These are phyloP conservation scores for Solanum neorickii DNA, from an alignment of 257 asterid species.

Conservation along the genomic window DNA sequence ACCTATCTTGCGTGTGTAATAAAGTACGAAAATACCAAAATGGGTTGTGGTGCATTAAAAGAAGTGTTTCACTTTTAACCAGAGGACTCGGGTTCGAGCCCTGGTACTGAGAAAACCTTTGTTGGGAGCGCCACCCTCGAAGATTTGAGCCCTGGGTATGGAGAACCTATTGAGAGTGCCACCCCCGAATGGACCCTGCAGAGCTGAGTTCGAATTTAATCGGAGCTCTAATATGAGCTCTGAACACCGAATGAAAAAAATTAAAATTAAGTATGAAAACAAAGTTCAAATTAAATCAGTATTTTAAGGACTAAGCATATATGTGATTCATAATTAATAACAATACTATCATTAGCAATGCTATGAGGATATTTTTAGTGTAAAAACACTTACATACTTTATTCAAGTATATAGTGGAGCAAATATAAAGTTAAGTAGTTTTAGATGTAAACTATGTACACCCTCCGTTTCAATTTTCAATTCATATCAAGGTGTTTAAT, in stretches of 20 bases:
- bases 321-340: neutral
- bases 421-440: neutral
- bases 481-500: neutral
- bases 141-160: no score
- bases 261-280: neutral
- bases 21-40: no score
- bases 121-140: no score
- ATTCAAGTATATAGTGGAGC: neutral
- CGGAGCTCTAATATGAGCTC: rapidly evolving
- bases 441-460: neutral
- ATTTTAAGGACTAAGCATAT: neutral
- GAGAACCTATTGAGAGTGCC: no score
- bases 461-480: neutral
- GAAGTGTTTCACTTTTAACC: no score
- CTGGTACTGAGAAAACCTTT: no score
- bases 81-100: no score
- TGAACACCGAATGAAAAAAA: no score
- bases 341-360: neutral
- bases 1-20: neutral
- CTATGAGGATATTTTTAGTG: neutral
- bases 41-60: no score
- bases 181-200: no score
- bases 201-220: rapidly evolving
- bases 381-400: neutral
- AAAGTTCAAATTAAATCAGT: neutral